A percentile compares a stretch with the other conserved stretches of the same genome.
phyloP scores from a whole-genome alignment of 2,329 filamentous ascomycete genomes.

The Chaetoscypha palmicola region DNA sequence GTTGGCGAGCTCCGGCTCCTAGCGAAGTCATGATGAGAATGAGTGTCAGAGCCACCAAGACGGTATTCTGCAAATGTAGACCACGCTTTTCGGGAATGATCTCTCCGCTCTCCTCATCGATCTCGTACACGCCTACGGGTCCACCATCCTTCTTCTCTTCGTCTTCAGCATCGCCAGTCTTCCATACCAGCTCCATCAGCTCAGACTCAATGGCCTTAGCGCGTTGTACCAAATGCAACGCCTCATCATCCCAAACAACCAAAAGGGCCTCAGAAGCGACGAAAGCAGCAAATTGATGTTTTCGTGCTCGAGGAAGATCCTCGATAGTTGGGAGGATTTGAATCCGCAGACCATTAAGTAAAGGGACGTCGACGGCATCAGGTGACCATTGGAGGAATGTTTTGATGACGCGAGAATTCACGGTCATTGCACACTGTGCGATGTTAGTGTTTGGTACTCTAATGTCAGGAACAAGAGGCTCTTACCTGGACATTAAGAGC shows the following conservation, averaged over 20 bases:
- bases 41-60: slow-evolving; percentile 60
- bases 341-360: slow-evolving; percentile 69
- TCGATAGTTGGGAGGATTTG: slow-evolving; percentile 68
- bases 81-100: slow-evolving; percentile 57
- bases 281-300: slow-evolving; percentile 76
- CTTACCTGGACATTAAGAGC: slow-evolving; percentile 65
- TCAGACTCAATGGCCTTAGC: slow-evolving; percentile 69
- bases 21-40: slow-evolving; percentile 58
- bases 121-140: slow-evolving; percentile 44
- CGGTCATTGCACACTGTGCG: slow-evolving; percentile 65
- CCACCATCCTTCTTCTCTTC: slow-evolving; percentile 46
- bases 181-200: slow-evolving; percentile 73
- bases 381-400: slow-evolving; percentile 69
- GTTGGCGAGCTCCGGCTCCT: slow-evolving; percentile 61
- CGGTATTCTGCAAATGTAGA: slow-evolving; percentile 62
- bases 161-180: slow-evolving; percentile 46
- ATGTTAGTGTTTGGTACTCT: not conserved
- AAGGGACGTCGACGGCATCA: slow-evolving; percentile 65
- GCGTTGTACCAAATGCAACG: slow-evolving; percentile 60
- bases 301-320: slow-evolving; percentile 63
- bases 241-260: slow-evolving; percentile 77
- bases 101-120: slow-evolving; percentile 68
- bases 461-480: not conserved
- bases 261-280: slow-evolving; percentile 63
- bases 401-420: slow-evolving; percentile 73